A percentile compares a stretch with the other conserved stretches of the same genome.
Evolutionary conservation across 2,329 filamentous ascomycete species (phyloP).

Genomic region (Sordariomycetes sp.): DNA sequence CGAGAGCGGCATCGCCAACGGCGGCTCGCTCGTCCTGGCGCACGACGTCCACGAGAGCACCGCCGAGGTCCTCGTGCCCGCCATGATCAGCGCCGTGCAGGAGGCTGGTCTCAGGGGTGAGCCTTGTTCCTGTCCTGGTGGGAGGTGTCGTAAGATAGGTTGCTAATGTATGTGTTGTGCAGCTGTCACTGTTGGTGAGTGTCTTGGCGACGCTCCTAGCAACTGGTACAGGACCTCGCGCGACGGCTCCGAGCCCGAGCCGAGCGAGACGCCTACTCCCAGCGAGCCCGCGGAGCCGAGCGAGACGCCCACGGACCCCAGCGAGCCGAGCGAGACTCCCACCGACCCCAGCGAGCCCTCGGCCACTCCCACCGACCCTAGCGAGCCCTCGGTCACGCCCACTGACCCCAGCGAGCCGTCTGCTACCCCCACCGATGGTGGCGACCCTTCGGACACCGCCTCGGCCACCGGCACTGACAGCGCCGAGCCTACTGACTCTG

Average conservation of each 20-base stretch:
- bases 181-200: conserved; percentile 27
- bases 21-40: conserved; percentile 37
- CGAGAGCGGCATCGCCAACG: conserved; percentile 13
- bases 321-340: too few species aligned
- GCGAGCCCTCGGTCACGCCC: too few species aligned
- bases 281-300: too few species aligned
- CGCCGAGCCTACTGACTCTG: too few species aligned
- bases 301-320: too few species aligned
- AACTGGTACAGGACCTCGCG: conserved; percentile 35
- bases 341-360: too few species aligned
- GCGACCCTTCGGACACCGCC: too few species aligned
- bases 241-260: background rate
- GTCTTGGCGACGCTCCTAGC: conserved; percentile 37
- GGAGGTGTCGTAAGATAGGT: background rate
- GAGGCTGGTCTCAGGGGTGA: conserved; percentile 5
- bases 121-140: background rate
- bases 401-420: too few species aligned
- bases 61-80: conserved; percentile 24
- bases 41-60: conserved; percentile 41
- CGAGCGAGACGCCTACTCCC: too few species aligned
- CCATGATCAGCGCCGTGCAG: conserved; percentile 7
- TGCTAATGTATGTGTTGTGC: background rate
- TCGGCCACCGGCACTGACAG: too few species aligned
- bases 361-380: too few species aligned
- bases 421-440: too few species aligned